phyloP scores from a whole-genome alignment of 257 asterid genomes.

The Ilex asprella region DNA sequence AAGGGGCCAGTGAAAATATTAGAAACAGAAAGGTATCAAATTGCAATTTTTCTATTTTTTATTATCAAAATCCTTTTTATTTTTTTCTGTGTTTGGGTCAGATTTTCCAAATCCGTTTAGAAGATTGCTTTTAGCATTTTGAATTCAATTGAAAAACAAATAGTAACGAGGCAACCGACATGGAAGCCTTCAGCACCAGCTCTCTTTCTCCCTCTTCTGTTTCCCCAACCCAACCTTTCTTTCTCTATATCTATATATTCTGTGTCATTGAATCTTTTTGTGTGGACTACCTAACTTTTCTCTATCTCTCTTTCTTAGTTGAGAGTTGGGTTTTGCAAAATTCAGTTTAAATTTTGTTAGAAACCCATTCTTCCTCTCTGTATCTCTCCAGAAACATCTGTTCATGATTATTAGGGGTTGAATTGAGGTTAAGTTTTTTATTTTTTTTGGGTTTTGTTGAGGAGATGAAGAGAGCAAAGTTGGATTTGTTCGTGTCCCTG shows the following conservation, averaged over 20 bases:
- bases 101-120: neutral
- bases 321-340: neutral
- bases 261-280: neutral
- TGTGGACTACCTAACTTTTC: neutral
- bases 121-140: neutral
- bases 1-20: too few relatives aligned
- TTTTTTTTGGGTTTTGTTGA: neutral
- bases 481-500: conserved; percentile 46
- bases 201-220: neutral
- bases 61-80: too few relatives aligned
- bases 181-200: neutral
- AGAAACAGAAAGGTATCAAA: too few relatives aligned
- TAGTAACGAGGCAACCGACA: too few relatives aligned
- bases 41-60: too few relatives aligned
- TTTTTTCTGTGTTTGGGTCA: too few relatives aligned
- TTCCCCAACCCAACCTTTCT: neutral
- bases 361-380: neutral
- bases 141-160: too few relatives aligned
- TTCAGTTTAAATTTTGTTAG: too few relatives aligned
- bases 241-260: too few relatives aligned
- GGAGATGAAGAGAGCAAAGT: conserved; percentile 58
- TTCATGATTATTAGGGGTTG: neutral
- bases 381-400: neutral
- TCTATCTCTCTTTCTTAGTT: neutral
- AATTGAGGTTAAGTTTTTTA: neutral